Base-by-base conservation (phyloP, 2,329 filamentous ascomycete species). In the Endocalyx cinctus region DNA sequence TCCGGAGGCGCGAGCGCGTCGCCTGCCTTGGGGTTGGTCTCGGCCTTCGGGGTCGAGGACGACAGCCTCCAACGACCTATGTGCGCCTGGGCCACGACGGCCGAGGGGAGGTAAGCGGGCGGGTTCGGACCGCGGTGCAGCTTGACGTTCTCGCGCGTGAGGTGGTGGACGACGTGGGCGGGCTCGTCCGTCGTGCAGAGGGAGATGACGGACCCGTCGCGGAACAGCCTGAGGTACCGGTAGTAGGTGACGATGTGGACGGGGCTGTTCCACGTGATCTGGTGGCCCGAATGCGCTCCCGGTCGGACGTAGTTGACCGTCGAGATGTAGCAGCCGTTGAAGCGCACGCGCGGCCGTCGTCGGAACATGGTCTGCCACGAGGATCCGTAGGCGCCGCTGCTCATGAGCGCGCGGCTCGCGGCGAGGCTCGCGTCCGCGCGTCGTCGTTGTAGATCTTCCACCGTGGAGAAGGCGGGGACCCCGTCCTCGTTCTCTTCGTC, bases 241-340 rank as follows among this genome's bases (percentile, higher is more conserved):
- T 94, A 98, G 64, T 97, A 98, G 1, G 92, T 98, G 30, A 98
- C 88, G 38, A 97, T 94, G 57, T 94, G 88, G 22, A 97, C 83
- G 7, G 89, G 89, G 16, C 76, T 82, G 50, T 69, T 67, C 87
- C 89, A 95, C 2, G 84, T 82, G 13, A 83, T 64, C 34, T 79
- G 80, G 43, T 80, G 82, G 14, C 76, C 72, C 4, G 79, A 81
- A 10, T 81, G 72, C 38, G 84, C 84, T 19, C 92, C 92, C 1
- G 87, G 69, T 16, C 92, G 84, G 31, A 87, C 79, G 63, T 98
- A 98, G 64, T 97, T 97, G 38, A 95, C 88, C 0, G 90, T 97
- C 59, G 81, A 87, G 60, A 98, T 97, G 65, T 98, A 98, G 62
- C 87, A 84, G 17, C 92, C 92, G 51, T 92, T 92, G 69, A 94